phyloP scores from a whole-genome alignment of 768 basidiomycete species.

The Leccinellum albellum region DNA sequence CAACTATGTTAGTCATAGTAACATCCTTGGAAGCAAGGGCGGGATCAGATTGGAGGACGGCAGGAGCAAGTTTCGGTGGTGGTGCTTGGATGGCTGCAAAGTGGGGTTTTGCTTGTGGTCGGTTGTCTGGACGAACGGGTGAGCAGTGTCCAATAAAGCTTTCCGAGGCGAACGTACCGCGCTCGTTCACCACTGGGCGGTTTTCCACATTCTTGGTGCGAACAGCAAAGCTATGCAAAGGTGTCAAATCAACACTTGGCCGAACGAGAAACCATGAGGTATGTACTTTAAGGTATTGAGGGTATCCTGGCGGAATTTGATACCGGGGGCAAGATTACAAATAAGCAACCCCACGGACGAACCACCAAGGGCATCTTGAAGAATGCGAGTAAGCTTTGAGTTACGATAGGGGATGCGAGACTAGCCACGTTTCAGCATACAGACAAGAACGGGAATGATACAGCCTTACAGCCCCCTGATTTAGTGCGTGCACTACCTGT shows the following conservation, averaged over 20 bases:
- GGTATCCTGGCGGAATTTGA: slow-evolving; percentile 81
- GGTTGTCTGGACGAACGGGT: slow-evolving; percentile 44
- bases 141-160: neutral
- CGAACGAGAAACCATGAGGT: neutral
- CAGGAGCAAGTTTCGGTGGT: slow-evolving; percentile 43
- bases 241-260: neutral
- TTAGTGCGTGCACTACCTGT: slow-evolving; percentile 84
- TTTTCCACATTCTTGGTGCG: slow-evolving; percentile 87
- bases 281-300: slow-evolving; percentile 86
- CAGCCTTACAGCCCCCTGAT: slow-evolving; percentile 55
- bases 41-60: slow-evolving; percentile 42
- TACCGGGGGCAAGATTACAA: slow-evolving; percentile 82
- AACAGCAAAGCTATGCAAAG: slow-evolving; percentile 62
- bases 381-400: slow-evolving; percentile 81
- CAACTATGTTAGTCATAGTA: slow-evolving; percentile 5
- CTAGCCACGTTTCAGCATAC: slow-evolving; percentile 32
- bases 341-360: slow-evolving; percentile 75
- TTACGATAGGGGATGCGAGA: slow-evolving; percentile 85
- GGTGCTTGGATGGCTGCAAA: slow-evolving; percentile 59
- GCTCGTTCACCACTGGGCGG: slow-evolving; percentile 72
- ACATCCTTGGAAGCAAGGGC: slow-evolving; percentile 19
- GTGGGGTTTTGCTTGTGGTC: slow-evolving; percentile 54
- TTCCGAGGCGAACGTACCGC: slow-evolving; percentile 43
- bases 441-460: neutral
- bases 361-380: slow-evolving; percentile 89